Conservation (phyloP, 768 basidiomycete species). For the Botryobasidium botryosum region DNA sequence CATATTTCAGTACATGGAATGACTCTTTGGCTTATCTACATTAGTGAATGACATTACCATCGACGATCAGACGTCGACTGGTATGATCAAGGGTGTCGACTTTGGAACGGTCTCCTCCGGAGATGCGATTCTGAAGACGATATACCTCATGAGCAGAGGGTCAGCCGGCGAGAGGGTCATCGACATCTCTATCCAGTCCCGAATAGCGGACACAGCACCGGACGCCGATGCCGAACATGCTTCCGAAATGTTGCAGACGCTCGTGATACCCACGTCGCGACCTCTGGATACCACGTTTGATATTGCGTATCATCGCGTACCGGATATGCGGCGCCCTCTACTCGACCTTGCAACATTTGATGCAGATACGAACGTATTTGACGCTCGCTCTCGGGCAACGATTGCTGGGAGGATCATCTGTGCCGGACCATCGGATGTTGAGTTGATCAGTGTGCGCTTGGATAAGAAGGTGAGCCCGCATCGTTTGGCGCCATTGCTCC, state of each 20-base stretch:
- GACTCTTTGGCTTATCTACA: constrained; percentile 19
- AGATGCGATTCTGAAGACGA: constrained; percentile 36
- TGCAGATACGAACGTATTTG: constrained; percentile 28
- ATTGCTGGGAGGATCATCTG: constrained; percentile 36
- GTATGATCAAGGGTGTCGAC: constrained; percentile 54
- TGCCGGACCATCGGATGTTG: constrained; percentile 39
- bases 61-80: constrained; percentile 45
- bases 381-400: constrained; percentile 39
- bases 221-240: constrained; percentile 15
- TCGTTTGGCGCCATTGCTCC: too few species aligned
- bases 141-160: constrained; percentile 46
- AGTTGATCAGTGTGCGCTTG: constrained; percentile 10
- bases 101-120: constrained; percentile 51
- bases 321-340: constrained; percentile 28
- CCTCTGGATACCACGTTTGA: constrained; percentile 40
- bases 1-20: not conserved
- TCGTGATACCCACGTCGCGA: constrained; percentile 47
- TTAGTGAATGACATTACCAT: constrained; percentile 31
- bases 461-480: too few species aligned
- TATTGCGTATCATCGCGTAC: constrained; percentile 34
- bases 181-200: constrained; percentile 67
- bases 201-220: constrained; percentile 16
- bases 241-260: constrained; percentile 49
- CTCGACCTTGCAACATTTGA: constrained; percentile 41
- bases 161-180: constrained; percentile 52